Percentiles rank a stretch among this genome's conserved stretches.
Conservation (phyloP, 169 alveolate species). For the Eimeria sp. region DNA sequence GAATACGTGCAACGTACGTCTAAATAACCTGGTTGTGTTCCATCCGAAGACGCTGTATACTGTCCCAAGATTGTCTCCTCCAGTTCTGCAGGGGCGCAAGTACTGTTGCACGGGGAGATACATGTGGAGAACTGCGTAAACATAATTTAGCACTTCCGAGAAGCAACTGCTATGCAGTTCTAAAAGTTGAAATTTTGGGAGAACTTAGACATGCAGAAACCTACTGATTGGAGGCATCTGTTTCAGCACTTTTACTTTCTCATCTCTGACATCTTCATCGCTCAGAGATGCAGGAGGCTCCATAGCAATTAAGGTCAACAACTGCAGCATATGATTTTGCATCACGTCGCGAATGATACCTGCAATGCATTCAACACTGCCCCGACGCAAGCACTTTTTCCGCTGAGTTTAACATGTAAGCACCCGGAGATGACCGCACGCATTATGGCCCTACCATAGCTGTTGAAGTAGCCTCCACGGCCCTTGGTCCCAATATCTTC, state of each 20-base stretch:
- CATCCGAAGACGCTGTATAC: constrained; percentile 84
- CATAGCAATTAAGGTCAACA: constrained; percentile 86
- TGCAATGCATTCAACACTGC: not conserved
- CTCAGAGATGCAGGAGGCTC: constrained; percentile 86
- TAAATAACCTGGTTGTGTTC: constrained; percentile 72
- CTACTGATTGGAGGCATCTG: constrained; percentile 84
- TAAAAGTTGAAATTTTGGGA: not conserved
- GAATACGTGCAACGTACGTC: constrained; percentile 41
- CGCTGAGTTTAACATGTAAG: not conserved
- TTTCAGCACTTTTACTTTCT: constrained; percentile 86
- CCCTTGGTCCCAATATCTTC: constrained; percentile 84
- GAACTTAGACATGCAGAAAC: not conserved
- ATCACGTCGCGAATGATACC: constrained; percentile 89
- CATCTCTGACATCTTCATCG: constrained; percentile 87
- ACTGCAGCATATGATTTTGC: constrained; percentile 89
- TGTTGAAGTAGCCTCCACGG: constrained; percentile 88
- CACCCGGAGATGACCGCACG: not conserved
- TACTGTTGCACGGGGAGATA: not conserved
- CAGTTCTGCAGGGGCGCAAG: constrained; percentile 62
- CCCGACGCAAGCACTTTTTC: not conserved
- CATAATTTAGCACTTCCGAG: not conserved
- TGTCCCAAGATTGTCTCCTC: constrained; percentile 87
- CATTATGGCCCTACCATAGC: constrained; percentile 71
- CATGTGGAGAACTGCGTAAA: not conserved
- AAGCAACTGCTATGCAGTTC: not conserved